Conservation (phyloP, 441 rosid genomes). For the Metrosideros polymorpha region DNA sequence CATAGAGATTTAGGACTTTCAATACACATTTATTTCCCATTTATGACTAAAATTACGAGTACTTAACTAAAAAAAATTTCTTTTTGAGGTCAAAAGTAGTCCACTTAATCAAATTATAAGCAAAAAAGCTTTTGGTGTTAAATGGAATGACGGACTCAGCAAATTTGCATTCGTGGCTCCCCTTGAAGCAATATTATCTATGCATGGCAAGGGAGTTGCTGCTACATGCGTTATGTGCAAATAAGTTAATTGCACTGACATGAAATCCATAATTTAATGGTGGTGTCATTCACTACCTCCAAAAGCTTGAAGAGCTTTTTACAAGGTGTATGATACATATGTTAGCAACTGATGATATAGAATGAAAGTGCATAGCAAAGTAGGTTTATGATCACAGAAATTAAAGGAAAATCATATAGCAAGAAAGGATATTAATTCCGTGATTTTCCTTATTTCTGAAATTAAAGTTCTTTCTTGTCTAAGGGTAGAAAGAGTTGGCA, state of each 20-base stretch:
- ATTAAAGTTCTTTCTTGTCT: too few relatives aligned
- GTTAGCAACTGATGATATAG: background rate
- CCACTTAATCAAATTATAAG: background rate
- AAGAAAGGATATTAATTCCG: too few relatives aligned
- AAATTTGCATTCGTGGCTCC: fast-evolving
- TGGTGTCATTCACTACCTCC: fast-evolving
- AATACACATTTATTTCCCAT: fast-evolving
- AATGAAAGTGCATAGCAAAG: background rate
- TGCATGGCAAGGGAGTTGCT: too few relatives aligned
- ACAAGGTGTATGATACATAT: background rate
- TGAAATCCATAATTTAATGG: fast-evolving
- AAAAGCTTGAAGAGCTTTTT: background rate
- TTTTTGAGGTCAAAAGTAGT: background rate
- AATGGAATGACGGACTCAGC: background rate
- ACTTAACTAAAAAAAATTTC: background rate
- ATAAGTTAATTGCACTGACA: fast-evolving
- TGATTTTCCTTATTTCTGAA: too few relatives aligned
- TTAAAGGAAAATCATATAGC: too few relatives aligned
- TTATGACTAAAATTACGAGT: background rate
- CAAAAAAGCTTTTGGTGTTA: background rate
- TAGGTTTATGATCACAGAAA: background rate
- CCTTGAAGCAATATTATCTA: fast-evolving
- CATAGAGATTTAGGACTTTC: fast-evolving
- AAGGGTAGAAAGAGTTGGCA: too few relatives aligned
- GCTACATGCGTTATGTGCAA: background rate